Percentiles rank a stretch among this genome's conserved stretches.
phyloP scores from a whole-genome alignment of 2,329 filamentous ascomycete genomes.

The Fusarium pseudocircinatum region DNA sequence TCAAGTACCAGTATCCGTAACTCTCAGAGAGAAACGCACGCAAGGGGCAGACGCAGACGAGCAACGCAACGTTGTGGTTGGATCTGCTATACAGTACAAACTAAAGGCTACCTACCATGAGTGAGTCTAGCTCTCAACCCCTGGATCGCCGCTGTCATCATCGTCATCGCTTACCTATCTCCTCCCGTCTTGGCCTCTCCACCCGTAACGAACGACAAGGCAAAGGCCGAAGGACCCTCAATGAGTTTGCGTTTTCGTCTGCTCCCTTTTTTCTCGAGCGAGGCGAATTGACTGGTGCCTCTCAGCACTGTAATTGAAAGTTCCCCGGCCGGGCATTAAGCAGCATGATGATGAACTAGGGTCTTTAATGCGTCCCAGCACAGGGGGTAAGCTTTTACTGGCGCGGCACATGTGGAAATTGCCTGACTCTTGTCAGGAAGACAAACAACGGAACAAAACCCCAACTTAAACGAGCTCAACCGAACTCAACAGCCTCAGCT shows the following conservation, averaged over 20 bases:
- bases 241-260: background rate
- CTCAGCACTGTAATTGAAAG: background rate
- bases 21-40: background rate
- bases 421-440: constrained; percentile 21
- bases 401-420: constrained; percentile 33
- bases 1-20: background rate
- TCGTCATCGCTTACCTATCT: constrained; percentile 31
- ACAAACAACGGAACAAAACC: background rate
- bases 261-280: background rate
- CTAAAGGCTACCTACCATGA: no score
- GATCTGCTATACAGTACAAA: background rate
- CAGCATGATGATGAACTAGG: background rate
- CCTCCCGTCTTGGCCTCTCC: constrained; percentile 29
- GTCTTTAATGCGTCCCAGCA: constrained; percentile 5
- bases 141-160: constrained; percentile 34
- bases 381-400: constrained; percentile 24
- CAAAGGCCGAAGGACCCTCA: background rate
- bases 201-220: constrained; percentile 22
- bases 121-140: background rate
- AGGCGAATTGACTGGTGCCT: background rate
- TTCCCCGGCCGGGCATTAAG: background rate
- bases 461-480: background rate
- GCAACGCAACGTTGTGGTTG: background rate
- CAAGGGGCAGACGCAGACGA: background rate
- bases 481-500: constrained; percentile 6